phyloP scores from a whole-genome alignment of 2,329 filamentous ascomycete species.

The Apiospora koreana region DNA sequence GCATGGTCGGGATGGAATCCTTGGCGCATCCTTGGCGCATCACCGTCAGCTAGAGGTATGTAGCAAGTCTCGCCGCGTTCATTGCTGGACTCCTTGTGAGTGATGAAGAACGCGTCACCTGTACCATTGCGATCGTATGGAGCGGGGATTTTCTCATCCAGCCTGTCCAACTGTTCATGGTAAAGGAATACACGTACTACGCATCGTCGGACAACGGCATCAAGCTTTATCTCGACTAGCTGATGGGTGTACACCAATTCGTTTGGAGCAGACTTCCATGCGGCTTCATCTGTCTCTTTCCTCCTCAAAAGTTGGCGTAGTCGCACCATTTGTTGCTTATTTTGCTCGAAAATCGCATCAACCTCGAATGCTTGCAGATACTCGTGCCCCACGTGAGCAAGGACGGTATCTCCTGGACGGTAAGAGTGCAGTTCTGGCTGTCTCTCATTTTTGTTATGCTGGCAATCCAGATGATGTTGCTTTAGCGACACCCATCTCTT shows the following conservation, averaged over 20 bases:
- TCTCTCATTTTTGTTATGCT: conserved; percentile 18
- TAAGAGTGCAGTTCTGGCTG: conserved; percentile 32
- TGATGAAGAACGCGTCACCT: conserved; percentile 68
- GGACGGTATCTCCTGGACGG: conserved; percentile 60
- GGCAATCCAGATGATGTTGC: conserved; percentile 55
- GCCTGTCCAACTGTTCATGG: conserved; percentile 1
- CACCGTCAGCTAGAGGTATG: conserved; percentile 35
- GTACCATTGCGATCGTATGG: conserved; percentile 69
- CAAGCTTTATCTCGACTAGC: conserved; percentile 32
- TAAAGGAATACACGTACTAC: conserved; percentile 55
- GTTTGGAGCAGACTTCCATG: conserved; percentile 46
- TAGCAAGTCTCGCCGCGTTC: conserved; percentile 23
- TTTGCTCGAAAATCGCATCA: conserved; percentile 34
- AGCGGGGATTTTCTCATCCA: conserved; percentile 47
- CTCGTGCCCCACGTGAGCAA: conserved; percentile 38
- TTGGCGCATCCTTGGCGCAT: conserved; percentile 46
- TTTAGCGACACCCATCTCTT: conserved; percentile 63
- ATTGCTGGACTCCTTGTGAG: conserved; percentile 36
- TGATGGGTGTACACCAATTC: conserved; percentile 40
- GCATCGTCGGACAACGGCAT: conserved; percentile 56
- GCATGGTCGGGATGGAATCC: conserved; percentile 50
- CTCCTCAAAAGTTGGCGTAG: conserved; percentile 58
- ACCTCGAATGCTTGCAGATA: conserved; percentile 65
- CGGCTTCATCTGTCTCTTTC: conserved; percentile 35
- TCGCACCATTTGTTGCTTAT: conserved; percentile 31